Base-by-base conservation (phyloP, 2,329 filamentous ascomycete genomes). In the Aspergillus arachidicola region DNA sequence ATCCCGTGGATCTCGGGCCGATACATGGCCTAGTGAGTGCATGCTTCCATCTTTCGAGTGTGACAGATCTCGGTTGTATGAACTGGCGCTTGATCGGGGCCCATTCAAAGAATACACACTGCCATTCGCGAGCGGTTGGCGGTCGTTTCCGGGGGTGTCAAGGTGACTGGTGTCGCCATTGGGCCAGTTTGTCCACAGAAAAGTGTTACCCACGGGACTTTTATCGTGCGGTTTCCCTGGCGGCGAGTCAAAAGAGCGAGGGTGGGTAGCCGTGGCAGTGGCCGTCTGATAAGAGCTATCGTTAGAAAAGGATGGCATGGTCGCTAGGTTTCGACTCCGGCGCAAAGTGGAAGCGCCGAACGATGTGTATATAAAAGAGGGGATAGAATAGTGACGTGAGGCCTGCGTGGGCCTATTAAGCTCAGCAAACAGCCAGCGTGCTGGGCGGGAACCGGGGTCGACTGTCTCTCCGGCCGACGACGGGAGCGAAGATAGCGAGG, bases 101-200 rank as follows among this genome's bases (percentile, higher is more conserved):
- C 89, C 88, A 69, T 85, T 83, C 72, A 87, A 72, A 43, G 86
- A 84, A 76, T 82, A 86, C 79, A 89, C 85, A 78, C 84, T 89
- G 72, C 86, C 84, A 76, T 81, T 78, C 57, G 76, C 75, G 66
- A 77, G 64, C 64, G 79, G 71, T 56, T 74, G 72, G 61, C 76
- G 79, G 64, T 81, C 78, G 66, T 76, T 75, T 60, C 76, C 72
- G 45, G 72, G 71, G 19, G 75, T 62, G 58, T 81, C 79, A 58
- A 78, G 66, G 59, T 77, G 73, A 58, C 72, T 77, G n/a, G 74
- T 69, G 65, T 81, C 80, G 61, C 77, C 76, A 73, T 80, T 80
- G 55, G 76, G 74, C 69, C 79, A 79, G 69, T 79, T 78, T 32
- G 80, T 81, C 76, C 80, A 82, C 57, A 82, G 70, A 69, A 82